These are phyloP conservation scores for Echites panduratus DNA, from an alignment of 257 asterid genomes.

Conservation along the genomic window DNA sequence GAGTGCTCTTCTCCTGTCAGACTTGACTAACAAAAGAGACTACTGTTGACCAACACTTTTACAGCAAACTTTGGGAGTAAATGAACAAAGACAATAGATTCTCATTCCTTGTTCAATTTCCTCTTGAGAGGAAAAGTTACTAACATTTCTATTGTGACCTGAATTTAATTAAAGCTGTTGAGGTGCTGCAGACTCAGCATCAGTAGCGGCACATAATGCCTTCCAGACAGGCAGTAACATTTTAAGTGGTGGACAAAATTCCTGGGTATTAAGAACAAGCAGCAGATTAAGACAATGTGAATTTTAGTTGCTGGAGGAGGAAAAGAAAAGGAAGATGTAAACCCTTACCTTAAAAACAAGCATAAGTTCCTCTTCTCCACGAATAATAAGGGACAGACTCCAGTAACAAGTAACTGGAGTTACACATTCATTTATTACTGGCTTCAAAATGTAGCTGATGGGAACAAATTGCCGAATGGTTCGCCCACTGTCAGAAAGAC, in stretches of 20 bases:
- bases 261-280: conserved; percentile 33
- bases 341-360: conserved; percentile 66
- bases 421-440: conserved; percentile 87
- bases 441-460: conserved; percentile 60
- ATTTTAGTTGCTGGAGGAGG: background rate
- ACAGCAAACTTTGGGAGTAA: background rate
- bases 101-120: too few relatives aligned
- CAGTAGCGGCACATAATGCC: conserved; percentile 62
- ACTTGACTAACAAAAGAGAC: too few relatives aligned
- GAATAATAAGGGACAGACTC: conserved; percentile 66
- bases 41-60: too few relatives aligned
- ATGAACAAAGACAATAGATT: too few relatives aligned
- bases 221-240: conserved; percentile 84
- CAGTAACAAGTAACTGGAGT: conserved; percentile 98
- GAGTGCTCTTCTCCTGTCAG: too few relatives aligned
- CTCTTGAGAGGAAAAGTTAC: too few relatives aligned
- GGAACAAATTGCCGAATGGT: conserved; percentile 56
- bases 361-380: conserved; percentile 65
- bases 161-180: background rate
- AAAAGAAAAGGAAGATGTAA: background rate
- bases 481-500: conserved; percentile 53
- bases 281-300: background rate
- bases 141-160: background rate
- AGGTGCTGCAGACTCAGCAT: conserved; percentile 8
- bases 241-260: conserved; percentile 55